These are phyloP conservation scores for Ascocoryne sarcoides DNA, from an alignment of 2,329 filamentous ascomycete genomes.

Conservation along the genomic window DNA sequence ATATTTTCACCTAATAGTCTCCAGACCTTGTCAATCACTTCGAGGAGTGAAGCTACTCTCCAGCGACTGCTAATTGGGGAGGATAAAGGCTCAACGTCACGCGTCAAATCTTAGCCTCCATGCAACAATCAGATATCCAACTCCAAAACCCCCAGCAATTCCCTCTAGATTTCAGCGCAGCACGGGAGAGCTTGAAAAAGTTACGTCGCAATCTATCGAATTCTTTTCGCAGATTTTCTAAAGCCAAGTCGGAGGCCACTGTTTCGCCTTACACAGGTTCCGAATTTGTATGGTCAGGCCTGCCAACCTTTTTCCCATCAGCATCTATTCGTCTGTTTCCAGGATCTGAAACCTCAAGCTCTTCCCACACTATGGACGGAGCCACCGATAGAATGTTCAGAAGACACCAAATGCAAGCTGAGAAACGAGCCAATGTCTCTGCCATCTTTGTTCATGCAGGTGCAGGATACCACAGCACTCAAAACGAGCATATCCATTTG, in stretches of 20 bases:
- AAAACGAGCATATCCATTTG: slow-evolving; percentile 79
- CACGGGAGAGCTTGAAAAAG: slow-evolving; percentile 14
- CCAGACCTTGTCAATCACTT: no score
- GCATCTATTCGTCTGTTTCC: not conserved
- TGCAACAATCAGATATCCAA: slow-evolving; percentile 9
- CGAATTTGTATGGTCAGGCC: slow-evolving; percentile 6
- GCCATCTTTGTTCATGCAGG: slow-evolving; percentile 95
- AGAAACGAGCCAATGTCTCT: slow-evolving; percentile 34
- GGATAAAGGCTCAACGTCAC: no score
- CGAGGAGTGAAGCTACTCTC: no score
- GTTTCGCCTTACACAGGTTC: slow-evolving; percentile 10
- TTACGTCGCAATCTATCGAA: slow-evolving; percentile 12
- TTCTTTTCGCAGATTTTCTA: slow-evolving; percentile 12
- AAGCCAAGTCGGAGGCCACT: slow-evolving; percentile 6
- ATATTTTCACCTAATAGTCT: no score
- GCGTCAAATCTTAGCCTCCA: slow-evolving; percentile 4
- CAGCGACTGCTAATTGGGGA: no score
- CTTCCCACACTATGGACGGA: slow-evolving; percentile 22
- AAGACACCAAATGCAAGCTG: slow-evolving; percentile 10
- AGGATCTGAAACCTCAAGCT: slow-evolving; percentile 4
- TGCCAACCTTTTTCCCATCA: not conserved
- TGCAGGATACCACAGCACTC: slow-evolving; percentile 82
- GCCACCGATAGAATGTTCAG: slow-evolving; percentile 19
- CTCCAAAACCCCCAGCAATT: slow-evolving; percentile 8
- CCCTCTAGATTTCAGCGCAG: slow-evolving; percentile 9